Base-by-base conservation (phyloP, 345 rosid species). In the Bruguiera sexangula region DNA sequence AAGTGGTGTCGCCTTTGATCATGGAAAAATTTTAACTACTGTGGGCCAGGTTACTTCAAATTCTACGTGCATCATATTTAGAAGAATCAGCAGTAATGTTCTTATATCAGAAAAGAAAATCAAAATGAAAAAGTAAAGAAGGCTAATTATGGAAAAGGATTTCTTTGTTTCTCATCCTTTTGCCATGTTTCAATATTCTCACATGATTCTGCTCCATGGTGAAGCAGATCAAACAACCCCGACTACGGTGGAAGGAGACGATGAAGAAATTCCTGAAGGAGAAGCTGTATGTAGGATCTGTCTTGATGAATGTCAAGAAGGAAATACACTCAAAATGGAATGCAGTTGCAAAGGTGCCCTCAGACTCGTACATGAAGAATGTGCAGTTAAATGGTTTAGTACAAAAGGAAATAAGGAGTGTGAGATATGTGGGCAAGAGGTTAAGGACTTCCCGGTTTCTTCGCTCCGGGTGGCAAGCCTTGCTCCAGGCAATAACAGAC, bases 271-370 rank as follows among this genome's bases (percentile, higher is more conserved):
- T 65, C 93, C 94, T 13, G 98, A 93, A 85, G 98, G 91, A 80
- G 97, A 94, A 76, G 98, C 98, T 3, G 87, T 88, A 52, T 91
- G 98, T 81, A 83, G 97, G 85, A 94, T 94, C 67, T 94, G 97
- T 79, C 80, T 88, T 26, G 98, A 91, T 62, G 85, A 60, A 60
- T 94, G 97, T 51, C 84, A 91, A 65, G 97, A 89, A 82, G 89
- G 83, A 55, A 94, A 89, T 80, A 94, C 95, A 5, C 86, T 94
- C 69, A 94, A 94, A 85, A 88, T 88, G 98, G 98, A 91, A 79
- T 94, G 98, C 84, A 85, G 95, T 65, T 94, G 98, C 86, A 94
- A 88, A 82, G 98, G 98, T 27, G 96, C 76, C 64, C 97, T 94
- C 30, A 84, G 85, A 67, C 97, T 94, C 29, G 84, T 94, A 39